These are phyloP conservation scores for Neocallimastix lanati DNA, from an alignment of 192 early-diverging fungal species.

Conservation along the genomic window DNA sequence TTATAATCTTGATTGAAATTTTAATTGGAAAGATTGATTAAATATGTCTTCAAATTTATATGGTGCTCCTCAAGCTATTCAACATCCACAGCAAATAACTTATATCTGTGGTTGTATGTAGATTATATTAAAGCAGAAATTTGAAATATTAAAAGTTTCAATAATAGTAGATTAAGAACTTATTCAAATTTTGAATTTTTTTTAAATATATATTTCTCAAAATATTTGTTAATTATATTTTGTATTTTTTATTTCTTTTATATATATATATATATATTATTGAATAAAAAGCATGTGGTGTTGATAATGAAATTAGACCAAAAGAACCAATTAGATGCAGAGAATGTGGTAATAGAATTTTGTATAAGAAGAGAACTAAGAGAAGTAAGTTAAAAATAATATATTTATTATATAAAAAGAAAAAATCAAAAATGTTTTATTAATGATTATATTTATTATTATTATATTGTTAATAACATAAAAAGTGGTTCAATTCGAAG, in stretches of 20 bases:
- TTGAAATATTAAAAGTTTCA: too few relatives aligned
- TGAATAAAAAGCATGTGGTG: conserved; percentile 78
- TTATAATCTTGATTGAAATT: too few relatives aligned
- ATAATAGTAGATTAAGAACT: too few relatives aligned
- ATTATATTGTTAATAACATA: conserved; percentile 3
- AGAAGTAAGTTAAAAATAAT: conserved; percentile 43
- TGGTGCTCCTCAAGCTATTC: not conserved
- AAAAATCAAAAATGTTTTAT: not conserved
- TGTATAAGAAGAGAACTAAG: conserved; percentile 95
- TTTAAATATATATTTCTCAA: too few relatives aligned
- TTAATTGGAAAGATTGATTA: too few relatives aligned
- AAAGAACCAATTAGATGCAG: conserved; percentile 90
- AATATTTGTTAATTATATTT: too few relatives aligned
- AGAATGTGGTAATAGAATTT: conserved; percentile 86
- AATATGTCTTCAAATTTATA: too few relatives aligned
- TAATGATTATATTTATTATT: conserved; percentile 5
- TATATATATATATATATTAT: not conserved
- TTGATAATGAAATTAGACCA: conserved; percentile 79
- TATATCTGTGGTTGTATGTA: not conserved
- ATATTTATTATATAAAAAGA: not conserved
- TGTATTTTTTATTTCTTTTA: too few relatives aligned
- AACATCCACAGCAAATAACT: not conserved
- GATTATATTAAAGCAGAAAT: too few relatives aligned
- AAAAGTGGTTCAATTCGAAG: conserved; percentile 89
- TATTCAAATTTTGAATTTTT: too few relatives aligned